Percentiles rank a stretch among this genome's conserved stretches.
Evolutionary conservation across 306 rosid genomes (phyloP).

Genomic region (Delonix regia): DNA sequence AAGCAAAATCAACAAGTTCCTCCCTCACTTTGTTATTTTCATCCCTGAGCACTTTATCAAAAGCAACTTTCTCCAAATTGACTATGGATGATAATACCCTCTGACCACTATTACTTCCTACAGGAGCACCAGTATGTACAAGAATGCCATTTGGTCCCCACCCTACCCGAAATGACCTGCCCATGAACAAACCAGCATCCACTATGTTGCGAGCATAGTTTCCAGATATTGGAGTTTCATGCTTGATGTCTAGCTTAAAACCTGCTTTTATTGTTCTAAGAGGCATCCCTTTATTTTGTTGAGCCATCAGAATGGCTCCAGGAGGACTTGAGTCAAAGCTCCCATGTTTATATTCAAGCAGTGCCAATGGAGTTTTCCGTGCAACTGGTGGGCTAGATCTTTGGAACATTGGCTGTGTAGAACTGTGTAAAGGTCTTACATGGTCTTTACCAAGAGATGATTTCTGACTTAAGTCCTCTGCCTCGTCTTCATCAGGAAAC

Average conservation of each 20-base stretch:
- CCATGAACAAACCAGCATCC: conserved; percentile 98
- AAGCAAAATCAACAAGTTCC: conserved; percentile 71
- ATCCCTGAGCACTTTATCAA: conserved; percentile 85
- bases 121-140: conserved; percentile 77
- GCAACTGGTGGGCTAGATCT: conserved; percentile 60
- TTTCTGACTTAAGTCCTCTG: conserved; percentile 51
- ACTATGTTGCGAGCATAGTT: conserved; percentile 69
- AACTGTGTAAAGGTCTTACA: conserved; percentile 53
- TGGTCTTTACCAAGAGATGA: conserved; percentile 56
- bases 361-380: conserved; percentile 85
- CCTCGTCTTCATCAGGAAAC: conserved; percentile 66
- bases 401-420: conserved; percentile 50
- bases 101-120: conserved; percentile 57
- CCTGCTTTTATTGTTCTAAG: conserved; percentile 63
- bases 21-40: conserved; percentile 70
- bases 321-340: conserved; percentile 70
- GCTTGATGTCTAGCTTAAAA: conserved; percentile 73
- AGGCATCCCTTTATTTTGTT: conserved; percentile 68
- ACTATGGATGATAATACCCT: conserved; percentile 73
- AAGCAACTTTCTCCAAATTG: conserved; percentile 84
- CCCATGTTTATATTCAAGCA: conserved; percentile 83
- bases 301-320: conserved; percentile 84
- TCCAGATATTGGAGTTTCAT: conserved; percentile 69
- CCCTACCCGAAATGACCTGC: conserved; percentile 93
- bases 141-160: conserved; percentile 99